Conservation (phyloP, 352 stramenopile species). For the Phytophthora podocarpi region DNA sequence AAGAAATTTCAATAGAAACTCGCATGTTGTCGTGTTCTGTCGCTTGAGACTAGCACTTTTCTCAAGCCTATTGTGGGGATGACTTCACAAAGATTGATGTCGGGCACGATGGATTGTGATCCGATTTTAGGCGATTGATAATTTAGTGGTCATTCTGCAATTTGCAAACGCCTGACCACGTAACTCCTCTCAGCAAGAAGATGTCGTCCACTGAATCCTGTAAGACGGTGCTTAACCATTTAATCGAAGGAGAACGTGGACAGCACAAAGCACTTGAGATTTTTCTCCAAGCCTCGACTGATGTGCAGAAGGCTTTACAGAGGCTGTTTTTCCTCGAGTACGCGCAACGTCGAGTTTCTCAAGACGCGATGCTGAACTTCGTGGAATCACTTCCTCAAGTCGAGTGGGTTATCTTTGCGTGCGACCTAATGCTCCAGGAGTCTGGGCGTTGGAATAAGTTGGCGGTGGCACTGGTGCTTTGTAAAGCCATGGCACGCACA, state of each 20-base stretch:
- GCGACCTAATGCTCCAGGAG: conserved; percentile 5
- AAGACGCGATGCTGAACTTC: conserved; percentile 4
- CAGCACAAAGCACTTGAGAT: not conserved
- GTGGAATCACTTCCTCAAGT: not conserved
- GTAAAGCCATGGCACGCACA: not conserved
- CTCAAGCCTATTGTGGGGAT: too few species aligned
- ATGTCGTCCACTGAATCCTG: not conserved
- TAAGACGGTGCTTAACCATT: not conserved
- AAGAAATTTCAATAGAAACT: too few species aligned
- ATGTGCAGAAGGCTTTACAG: conserved; percentile 1
- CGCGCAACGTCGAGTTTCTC: not conserved
- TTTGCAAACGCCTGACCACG: too few species aligned
- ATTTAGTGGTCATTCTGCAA: not conserved
- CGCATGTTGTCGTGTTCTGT: too few species aligned
- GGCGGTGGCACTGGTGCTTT: not conserved
- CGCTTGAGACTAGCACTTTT: too few species aligned
- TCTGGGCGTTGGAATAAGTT: not conserved
- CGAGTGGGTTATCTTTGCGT: conserved; percentile 4
- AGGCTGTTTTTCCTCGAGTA: not conserved
- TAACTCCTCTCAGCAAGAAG: too few species aligned
- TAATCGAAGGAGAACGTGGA: not conserved
- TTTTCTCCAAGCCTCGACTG: not conserved
- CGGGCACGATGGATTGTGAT: too few species aligned
- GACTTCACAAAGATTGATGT: too few species aligned
- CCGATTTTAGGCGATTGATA: too few species aligned